A percentile compares a stretch with the other conserved stretches of the same genome.
phyloP scores from a whole-genome alignment of 768 basidiomycete genomes.

The Xerocomus brunneocitrinus region DNA sequence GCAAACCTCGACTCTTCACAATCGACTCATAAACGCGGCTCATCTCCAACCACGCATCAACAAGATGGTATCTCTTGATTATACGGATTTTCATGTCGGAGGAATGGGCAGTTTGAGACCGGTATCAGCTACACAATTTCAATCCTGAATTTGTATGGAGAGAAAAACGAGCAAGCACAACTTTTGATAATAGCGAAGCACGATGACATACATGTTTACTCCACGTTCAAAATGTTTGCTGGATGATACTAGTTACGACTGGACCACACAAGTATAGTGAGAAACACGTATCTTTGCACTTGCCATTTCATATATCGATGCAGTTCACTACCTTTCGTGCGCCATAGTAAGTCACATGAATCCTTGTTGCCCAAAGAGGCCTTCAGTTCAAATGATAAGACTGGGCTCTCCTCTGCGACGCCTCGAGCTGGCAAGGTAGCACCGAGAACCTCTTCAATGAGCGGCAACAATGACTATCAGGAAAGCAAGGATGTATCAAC shows the following conservation, averaged over 20 bases:
- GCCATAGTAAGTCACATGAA: too few relatives aligned
- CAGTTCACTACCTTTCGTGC: too few relatives aligned
- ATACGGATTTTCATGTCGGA: neutral
- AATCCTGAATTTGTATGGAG: neutral
- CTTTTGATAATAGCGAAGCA: neutral
- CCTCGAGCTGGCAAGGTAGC: neutral
- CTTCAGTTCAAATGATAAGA: neutral
- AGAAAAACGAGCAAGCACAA: neutral
- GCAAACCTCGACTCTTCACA: neutral
- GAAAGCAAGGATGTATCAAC: too few relatives aligned
- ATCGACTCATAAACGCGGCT: neutral
- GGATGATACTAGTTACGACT: too few relatives aligned
- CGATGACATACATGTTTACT: neutral
- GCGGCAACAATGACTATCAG: too few relatives aligned
- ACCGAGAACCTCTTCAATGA: too few relatives aligned
- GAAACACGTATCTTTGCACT: neutral
- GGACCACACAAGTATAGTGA: neutral
- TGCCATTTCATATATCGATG: neutral
- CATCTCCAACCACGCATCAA: neutral
- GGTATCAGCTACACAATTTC: neutral
- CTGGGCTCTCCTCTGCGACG: neutral
- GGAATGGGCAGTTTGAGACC: neutral
- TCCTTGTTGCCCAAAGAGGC: too few relatives aligned
- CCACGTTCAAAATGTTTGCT: neutral
- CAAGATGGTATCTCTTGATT: neutral